phyloP scores from a whole-genome alignment of 2,329 filamentous ascomycete species.

The Phialemonium atrogriseum region DNA sequence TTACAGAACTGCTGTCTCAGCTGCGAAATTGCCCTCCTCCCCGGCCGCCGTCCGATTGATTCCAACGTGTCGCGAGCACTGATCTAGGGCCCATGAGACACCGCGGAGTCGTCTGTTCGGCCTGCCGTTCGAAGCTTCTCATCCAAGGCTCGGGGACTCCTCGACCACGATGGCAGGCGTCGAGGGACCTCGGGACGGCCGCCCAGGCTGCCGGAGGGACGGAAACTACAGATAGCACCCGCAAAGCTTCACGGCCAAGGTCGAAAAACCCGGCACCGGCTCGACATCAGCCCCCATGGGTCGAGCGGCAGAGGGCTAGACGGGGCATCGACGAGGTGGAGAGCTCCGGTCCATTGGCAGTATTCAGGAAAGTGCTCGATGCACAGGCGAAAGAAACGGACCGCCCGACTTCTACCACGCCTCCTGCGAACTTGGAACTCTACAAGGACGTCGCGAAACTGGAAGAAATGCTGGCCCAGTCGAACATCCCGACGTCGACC shows the following conservation, averaged over 20 bases:
- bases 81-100: conserved; percentile 14
- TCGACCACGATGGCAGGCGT: conserved; percentile 3
- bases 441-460: conserved; percentile 20
- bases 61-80: too few relatives aligned
- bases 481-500: conserved; percentile 9
- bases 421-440: conserved; percentile 11
- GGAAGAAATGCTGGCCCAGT: conserved; percentile 16
- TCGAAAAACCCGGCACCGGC: too few relatives aligned
- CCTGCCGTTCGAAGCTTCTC: conserved; percentile 4
- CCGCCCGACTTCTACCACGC: conserved; percentile 3
- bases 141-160: neutral
- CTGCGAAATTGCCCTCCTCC: too few relatives aligned
- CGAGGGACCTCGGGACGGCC: neutral
- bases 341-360: conserved; percentile 9
- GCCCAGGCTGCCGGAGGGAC: neutral
- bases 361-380: conserved; percentile 14
- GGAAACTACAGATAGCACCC: neutral
- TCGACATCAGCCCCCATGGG: too few relatives aligned
- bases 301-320: too few relatives aligned
- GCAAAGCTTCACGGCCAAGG: too few relatives aligned
- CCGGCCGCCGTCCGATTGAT: too few relatives aligned
- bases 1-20: too few relatives aligned
- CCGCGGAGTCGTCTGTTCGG: conserved; percentile 9
- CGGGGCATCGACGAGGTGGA: too few relatives aligned
- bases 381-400: conserved; percentile 2